Conservation (phyloP, 768 basidiomycete genomes). For the Hypholoma sublateritium region DNA sequence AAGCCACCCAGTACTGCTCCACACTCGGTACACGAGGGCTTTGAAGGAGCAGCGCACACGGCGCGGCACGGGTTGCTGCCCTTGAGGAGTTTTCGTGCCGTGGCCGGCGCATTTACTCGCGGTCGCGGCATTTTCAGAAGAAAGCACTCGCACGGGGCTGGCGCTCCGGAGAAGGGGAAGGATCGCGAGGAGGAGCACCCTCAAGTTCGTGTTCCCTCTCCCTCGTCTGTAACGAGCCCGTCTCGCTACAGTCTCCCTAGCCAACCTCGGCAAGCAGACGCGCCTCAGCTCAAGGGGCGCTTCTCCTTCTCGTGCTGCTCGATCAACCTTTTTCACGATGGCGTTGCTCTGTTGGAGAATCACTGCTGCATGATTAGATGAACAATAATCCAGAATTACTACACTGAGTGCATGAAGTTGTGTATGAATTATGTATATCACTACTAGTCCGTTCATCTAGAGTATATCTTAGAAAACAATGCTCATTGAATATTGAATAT, state of each 20-base stretch:
- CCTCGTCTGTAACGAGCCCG: not conserved
- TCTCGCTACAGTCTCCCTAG: not conserved
- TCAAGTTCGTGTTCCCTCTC: not conserved
- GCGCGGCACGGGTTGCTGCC: not conserved
- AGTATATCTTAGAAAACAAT: no score
- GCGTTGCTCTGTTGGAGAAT: not conserved
- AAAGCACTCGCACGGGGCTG: not conserved
- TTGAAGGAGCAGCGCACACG: not conserved
- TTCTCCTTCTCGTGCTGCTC: slow-evolving; percentile 14
- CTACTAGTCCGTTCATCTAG: no score
- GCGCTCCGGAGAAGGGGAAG: not conserved
- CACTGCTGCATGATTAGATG: slow-evolving; percentile 1
- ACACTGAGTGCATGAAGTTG: no score
- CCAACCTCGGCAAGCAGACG: not conserved
- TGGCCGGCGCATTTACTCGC: not conserved
- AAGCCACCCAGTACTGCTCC: slow-evolving; percentile 13
- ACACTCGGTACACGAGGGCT: not conserved
- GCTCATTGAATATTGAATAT: no score
- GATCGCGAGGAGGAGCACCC: not conserved
- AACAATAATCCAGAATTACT: no score
- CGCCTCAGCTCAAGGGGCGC: no score
- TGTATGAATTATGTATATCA: no score
- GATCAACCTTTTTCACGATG: slow-evolving; percentile 5
- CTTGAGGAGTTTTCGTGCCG: not conserved
- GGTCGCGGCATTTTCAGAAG: not conserved